Evolutionary conservation across 768 basidiomycete species (phyloP).

Genomic region (Suillus americanus): DNA sequence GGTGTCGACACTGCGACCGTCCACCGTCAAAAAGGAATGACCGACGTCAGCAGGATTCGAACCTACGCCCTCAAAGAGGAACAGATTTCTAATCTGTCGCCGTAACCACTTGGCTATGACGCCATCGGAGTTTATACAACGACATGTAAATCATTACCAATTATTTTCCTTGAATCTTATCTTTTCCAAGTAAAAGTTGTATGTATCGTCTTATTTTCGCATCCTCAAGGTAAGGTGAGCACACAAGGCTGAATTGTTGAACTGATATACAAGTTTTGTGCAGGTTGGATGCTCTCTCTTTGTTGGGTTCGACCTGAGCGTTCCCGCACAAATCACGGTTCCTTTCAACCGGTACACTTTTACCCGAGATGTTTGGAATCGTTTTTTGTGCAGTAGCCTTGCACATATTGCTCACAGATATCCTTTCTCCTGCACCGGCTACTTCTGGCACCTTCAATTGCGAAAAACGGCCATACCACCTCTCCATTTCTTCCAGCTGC

Average conservation of each 20-base stretch:
- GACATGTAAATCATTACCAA: not conserved
- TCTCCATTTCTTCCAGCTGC: constrained; percentile 36
- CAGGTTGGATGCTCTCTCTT: not conserved
- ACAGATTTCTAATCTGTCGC: constrained; percentile 75
- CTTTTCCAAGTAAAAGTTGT: too few species aligned
- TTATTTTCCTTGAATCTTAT: not conserved
- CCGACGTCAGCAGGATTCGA: constrained; percentile 67
- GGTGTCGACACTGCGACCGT: not conserved
- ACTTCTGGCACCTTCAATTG: not conserved
- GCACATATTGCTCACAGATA: not conserved
- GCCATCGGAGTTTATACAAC: constrained; percentile 17
- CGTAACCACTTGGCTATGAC: constrained; percentile 79
- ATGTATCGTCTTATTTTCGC: too few species aligned
- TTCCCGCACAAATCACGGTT: not conserved
- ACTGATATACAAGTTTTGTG: not conserved
- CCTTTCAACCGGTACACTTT: too few species aligned
- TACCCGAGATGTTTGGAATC: not conserved
- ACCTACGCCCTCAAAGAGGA: constrained; percentile 70
- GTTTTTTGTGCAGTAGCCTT: not conserved
- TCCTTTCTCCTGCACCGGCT: not conserved
- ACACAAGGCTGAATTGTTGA: not conserved
- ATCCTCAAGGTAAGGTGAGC: not conserved
- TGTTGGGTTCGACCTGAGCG: not conserved
- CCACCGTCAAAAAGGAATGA: constrained; percentile 13
- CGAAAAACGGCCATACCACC: constrained; percentile 31